phyloP scores from a whole-genome alignment of 805 yeast species.

The Geotrichum ghanense region DNA sequence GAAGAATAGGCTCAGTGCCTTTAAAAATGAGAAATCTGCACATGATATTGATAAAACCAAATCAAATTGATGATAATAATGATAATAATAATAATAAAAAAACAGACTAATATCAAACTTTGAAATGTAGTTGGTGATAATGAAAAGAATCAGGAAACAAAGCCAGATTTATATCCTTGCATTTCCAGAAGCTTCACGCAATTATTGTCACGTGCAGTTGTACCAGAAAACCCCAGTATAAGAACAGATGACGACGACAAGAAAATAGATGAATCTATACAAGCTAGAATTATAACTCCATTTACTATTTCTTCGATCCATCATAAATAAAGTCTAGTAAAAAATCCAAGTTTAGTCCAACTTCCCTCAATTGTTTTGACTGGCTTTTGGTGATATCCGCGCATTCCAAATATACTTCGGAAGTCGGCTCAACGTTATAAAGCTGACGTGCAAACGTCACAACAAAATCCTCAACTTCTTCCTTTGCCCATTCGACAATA shows the following conservation, averaged over 20 bases:
- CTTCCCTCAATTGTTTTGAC: slow-evolving; percentile 45
- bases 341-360: slow-evolving; percentile 68
- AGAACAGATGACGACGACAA: too few species aligned
- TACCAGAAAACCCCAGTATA: too few species aligned
- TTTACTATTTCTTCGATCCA: not conserved
- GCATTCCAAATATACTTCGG: slow-evolving; percentile 44
- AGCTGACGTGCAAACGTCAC: slow-evolving; percentile 54
- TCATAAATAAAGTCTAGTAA: slow-evolving; percentile 37
- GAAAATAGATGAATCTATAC: too few species aligned
- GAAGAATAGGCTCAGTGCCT: slow-evolving; percentile 73
- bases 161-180: too few species aligned
- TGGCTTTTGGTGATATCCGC: slow-evolving; percentile 45
- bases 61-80: too few species aligned
- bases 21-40: slow-evolving; percentile 88
- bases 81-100: too few species aligned
- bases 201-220: too few species aligned
- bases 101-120: too few species aligned
- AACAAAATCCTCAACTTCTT: slow-evolving; percentile 50
- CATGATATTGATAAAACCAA: slow-evolving; percentile 44
- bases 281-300: too few species aligned
- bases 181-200: too few species aligned
- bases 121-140: too few species aligned
- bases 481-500: slow-evolving; percentile 68
- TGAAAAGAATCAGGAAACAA: too few species aligned
- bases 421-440: slow-evolving; percentile 44